phyloP scores from a whole-genome alignment of 1,284 basidiomycete species.

The Ustilago hordei region DNA sequence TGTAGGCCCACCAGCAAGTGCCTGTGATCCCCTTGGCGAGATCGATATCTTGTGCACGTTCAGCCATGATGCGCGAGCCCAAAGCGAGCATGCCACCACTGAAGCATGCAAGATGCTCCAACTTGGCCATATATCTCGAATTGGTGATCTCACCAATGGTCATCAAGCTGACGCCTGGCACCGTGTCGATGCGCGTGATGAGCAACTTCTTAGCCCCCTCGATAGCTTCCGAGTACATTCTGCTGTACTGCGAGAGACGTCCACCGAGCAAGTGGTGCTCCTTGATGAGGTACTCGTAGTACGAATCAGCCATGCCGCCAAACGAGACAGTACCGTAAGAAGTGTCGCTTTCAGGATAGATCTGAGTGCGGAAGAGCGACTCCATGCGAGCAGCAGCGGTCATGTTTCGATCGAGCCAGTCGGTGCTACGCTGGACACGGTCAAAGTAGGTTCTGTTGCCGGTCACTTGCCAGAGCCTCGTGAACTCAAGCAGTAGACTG shows the following conservation, averaged over 20 bases:
- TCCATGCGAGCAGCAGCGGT: constrained; percentile 65
- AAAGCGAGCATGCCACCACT: constrained; percentile 74
- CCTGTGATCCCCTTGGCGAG: constrained; percentile 71
- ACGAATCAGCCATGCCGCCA: constrained; percentile 72
- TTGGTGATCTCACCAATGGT: constrained; percentile 56
- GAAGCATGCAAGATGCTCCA: constrained; percentile 73
- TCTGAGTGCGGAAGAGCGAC: constrained; percentile 65
- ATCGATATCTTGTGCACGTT: constrained; percentile 70
- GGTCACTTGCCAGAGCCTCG: constrained; percentile 72
- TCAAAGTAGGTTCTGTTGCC: constrained; percentile 73
- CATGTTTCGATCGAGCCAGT: constrained; percentile 72
- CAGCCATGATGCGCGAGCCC: constrained; percentile 71
- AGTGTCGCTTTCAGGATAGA: constrained; percentile 68
- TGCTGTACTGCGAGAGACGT: constrained; percentile 71
- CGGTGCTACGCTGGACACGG: constrained; percentile 72
- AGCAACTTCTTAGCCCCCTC: constrained; percentile 71
- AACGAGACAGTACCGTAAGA: constrained; percentile 68
- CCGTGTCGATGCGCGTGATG: constrained; percentile 69
- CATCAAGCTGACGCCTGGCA: constrained; percentile 70
- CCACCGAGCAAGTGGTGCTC: constrained; percentile 72
- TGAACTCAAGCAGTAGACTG: constrained; percentile 73
- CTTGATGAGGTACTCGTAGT: constrained; percentile 75
- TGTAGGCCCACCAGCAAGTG: constrained; percentile 73
- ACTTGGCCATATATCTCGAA: constrained; percentile 42
- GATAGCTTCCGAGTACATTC: constrained; percentile 72